Evolutionary conservation across 306 rosid genomes (phyloP).

Genomic region (Astragalus membranaceus): DNA sequence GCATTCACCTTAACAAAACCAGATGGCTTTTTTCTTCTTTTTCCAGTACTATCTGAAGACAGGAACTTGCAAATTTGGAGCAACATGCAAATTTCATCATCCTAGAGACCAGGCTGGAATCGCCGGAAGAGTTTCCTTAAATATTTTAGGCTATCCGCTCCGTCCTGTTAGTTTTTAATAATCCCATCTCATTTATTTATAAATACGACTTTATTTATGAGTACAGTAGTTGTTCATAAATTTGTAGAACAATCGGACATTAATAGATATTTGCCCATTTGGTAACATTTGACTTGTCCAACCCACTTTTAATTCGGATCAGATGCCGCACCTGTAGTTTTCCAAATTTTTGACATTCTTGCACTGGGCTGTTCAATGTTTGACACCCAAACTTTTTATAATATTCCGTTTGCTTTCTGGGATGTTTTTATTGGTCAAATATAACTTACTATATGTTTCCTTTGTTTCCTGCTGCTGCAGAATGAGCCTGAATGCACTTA

Average conservation of each 20-base stretch:
- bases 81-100: slow-evolving; percentile 93
- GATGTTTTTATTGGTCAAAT: slow-evolving; percentile 9
- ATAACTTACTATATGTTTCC: neutral
- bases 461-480: slow-evolving; percentile 39
- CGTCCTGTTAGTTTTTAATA: slow-evolving; percentile 63
- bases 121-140: slow-evolving; percentile 80
- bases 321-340: neutral
- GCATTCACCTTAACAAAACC: slow-evolving; percentile 2
- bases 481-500: slow-evolving; percentile 74
- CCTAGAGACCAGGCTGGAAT: slow-evolving; percentile 89
- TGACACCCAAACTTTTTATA: neutral
- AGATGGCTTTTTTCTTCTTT: slow-evolving; percentile 20
- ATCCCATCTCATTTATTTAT: slow-evolving; percentile 15
- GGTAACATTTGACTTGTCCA: neutral
- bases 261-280: slow-evolving; percentile 1
- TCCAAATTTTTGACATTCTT: slow-evolving; percentile 12
- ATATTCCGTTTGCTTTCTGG: neutral
- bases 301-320: neutral
- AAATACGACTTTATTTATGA: neutral
- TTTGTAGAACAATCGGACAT: slow-evolving; percentile 23
- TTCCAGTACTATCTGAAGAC: slow-evolving; percentile 61
- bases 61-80: slow-evolving; percentile 88
- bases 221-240: neutral
- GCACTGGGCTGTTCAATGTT: neutral
- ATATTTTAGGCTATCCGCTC: slow-evolving; percentile 84